phyloP scores from a whole-genome alignment of 1,139 yeast genomes.

The Taiozyma sp. region DNA sequence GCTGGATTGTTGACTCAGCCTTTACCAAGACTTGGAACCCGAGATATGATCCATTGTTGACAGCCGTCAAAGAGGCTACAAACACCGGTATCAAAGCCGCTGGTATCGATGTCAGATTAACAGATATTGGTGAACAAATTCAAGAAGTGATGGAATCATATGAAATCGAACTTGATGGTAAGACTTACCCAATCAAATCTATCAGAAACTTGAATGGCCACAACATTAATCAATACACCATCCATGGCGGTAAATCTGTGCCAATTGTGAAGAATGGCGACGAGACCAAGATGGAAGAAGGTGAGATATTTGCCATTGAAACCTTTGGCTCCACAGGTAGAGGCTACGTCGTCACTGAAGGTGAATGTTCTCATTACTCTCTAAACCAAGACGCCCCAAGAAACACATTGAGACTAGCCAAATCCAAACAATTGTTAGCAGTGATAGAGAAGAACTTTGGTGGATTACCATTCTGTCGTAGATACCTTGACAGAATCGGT shows the following conservation, averaged over 20 bases:
- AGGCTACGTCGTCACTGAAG: conserved; percentile 80
- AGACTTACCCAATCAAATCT: conserved; percentile 77
- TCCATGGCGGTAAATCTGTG: conserved; percentile 94
- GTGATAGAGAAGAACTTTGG: conserved; percentile 81
- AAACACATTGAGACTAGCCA: conserved; percentile 47
- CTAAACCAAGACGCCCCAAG: conserved; percentile 42
- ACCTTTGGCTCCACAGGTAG: conserved; percentile 97
- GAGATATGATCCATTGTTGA: conserved; percentile 70
- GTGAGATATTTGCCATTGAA: conserved; percentile 96
- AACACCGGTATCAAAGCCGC: conserved; percentile 89
- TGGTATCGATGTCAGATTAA: conserved; percentile 92
- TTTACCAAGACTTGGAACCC: conserved; percentile 88
- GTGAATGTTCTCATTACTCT: conserved; percentile 95
- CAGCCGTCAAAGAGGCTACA: conserved; percentile 90
- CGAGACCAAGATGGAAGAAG: conserved; percentile 97
- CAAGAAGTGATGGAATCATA: conserved; percentile 98
- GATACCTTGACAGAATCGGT: conserved; percentile 87
- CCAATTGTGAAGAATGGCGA: conserved; percentile 95
- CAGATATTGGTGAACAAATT: conserved; percentile 93
- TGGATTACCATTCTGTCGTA: conserved; percentile 92
- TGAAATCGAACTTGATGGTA: conserved; percentile 88
- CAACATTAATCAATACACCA: conserved; percentile 73
- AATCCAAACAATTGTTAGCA: conserved; percentile 61
- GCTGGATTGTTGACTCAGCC: conserved; percentile 93
- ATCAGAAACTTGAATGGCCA: conserved; percentile 94